Percentiles rank a stretch among this genome's conserved stretches.
These are phyloP conservation scores for Letharia lupina DNA, from an alignment of 495 filamentous ascomycete genomes.

Conservation along the genomic window DNA sequence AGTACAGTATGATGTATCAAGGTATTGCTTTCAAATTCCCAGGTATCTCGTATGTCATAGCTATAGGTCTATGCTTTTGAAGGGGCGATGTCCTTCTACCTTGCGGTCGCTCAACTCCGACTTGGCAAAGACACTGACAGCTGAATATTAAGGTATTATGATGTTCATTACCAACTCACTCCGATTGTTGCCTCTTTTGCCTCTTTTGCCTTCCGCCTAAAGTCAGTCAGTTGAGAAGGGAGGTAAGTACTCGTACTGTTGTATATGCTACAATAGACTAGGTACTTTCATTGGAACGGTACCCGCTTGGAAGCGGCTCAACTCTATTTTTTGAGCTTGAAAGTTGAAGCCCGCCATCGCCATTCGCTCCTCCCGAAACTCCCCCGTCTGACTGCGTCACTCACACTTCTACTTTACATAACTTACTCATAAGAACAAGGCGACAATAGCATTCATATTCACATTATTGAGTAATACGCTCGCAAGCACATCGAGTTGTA, in stretches of 20 bases:
- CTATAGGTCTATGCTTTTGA: too few species aligned
- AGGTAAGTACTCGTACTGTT: not conserved
- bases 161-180: too few species aligned
- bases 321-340: not conserved
- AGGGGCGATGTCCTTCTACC: not conserved
- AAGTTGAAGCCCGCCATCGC: not conserved
- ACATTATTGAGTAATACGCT: too few species aligned
- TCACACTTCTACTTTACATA: not conserved
- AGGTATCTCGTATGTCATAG: too few species aligned
- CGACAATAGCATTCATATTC: not conserved
- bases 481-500: not conserved
- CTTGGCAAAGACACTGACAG: not conserved
- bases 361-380: not conserved
- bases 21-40: not conserved
- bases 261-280: too few species aligned
- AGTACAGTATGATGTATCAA: too few species aligned
- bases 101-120: not conserved
- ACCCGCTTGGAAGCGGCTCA: constrained; percentile 3
- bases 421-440: not conserved
- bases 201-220: too few species aligned
- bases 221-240: not conserved
- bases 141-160: not conserved
- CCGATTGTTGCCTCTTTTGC: too few species aligned
- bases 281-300: not conserved
- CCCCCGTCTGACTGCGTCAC: constrained; percentile 4